Evolutionary conservation across 208 protist species (phyloP).

Genomic region (Crithidia mellificae): DNA sequence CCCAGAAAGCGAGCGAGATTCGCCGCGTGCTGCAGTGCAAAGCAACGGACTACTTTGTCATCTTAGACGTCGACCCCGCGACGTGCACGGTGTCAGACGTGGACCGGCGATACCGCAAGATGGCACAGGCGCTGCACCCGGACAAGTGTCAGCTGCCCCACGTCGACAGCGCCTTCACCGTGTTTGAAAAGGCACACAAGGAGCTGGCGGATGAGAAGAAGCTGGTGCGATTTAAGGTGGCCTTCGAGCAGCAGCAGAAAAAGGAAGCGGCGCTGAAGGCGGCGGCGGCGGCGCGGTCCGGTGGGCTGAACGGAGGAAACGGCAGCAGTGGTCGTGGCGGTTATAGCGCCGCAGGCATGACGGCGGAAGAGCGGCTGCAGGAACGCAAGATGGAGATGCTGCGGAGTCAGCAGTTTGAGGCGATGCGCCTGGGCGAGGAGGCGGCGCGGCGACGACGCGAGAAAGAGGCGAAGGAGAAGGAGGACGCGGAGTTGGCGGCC

Average conservation of each 20-base stretch:
- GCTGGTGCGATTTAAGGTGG: constrained; percentile 68
- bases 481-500: constrained; percentile 52
- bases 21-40: constrained; percentile 75
- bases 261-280: constrained; percentile 45
- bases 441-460: constrained; percentile 59
- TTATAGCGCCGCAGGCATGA: constrained; percentile 14
- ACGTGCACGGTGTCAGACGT: constrained; percentile 71
- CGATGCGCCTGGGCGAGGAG: constrained; percentile 75
- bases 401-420: constrained; percentile 76
- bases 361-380: constrained; percentile 61
- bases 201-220: constrained; percentile 67
- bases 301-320: background rate
- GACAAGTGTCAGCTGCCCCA: constrained; percentile 87
- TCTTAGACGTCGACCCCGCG: constrained; percentile 74
- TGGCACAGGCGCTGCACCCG: constrained; percentile 86
- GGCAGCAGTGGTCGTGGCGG: background rate
- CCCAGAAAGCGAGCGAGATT: constrained; percentile 78
- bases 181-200: constrained; percentile 83
- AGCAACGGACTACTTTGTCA: constrained; percentile 73
- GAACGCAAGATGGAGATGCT: constrained; percentile 51
- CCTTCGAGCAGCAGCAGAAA: constrained; percentile 60
- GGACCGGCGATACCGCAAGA: constrained; percentile 65
- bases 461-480: constrained; percentile 56
- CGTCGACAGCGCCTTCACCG: constrained; percentile 75
- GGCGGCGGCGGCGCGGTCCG: constrained; percentile 17